phyloP scores from a whole-genome alignment of 1,139 yeast genomes.

The Eremothecium gossypii region DNA sequence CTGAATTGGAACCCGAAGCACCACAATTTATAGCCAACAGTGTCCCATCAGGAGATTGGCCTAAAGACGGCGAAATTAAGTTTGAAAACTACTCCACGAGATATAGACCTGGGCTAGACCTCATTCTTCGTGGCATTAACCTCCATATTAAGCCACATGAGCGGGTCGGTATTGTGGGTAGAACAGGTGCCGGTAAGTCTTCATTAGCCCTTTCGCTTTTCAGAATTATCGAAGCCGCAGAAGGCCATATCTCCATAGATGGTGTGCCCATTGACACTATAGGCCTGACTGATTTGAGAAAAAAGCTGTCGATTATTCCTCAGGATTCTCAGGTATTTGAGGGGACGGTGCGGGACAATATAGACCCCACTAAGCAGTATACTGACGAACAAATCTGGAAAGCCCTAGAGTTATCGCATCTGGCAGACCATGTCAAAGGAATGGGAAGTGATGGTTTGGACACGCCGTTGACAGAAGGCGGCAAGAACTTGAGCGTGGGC shows the following conservation, averaged over 20 bases:
- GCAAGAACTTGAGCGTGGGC: conserved; percentile 80
- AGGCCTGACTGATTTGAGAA: conserved; percentile 79
- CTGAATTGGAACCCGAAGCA: conserved; percentile 69
- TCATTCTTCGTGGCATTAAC: conserved; percentile 65
- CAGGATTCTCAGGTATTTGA: conserved; percentile 96
- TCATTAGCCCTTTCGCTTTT: conserved; percentile 83
- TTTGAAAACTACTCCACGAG: conserved; percentile 73
- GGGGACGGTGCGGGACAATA: conserved; percentile 79
- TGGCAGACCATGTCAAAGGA: conserved; percentile 58
- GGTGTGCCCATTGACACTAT: conserved; percentile 55
- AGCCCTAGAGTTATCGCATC: conserved; percentile 75
- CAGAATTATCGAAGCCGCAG: conserved; percentile 75
- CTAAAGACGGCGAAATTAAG: conserved; percentile 58
- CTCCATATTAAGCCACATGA: conserved; percentile 65
- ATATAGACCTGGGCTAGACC: conserved; percentile 76
- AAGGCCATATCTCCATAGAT: conserved; percentile 71
- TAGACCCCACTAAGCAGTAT: conserved; percentile 70
- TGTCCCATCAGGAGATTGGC: conserved; percentile 73
- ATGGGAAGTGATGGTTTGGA: conserved; percentile 56
- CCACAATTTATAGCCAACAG: conserved; percentile 60
- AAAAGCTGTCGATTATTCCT: conserved; percentile 81
- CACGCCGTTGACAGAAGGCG: conserved; percentile 68
- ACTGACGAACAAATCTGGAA: conserved; percentile 78
- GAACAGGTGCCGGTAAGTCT: conserved; percentile 97
- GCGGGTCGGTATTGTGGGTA: conserved; percentile 88